Evolutionary conservation across 164 flowering plant genomes (phyloP), one percentile per base, ranked within the genome.

Genomic region (Paratinospora sagittata): DNA sequence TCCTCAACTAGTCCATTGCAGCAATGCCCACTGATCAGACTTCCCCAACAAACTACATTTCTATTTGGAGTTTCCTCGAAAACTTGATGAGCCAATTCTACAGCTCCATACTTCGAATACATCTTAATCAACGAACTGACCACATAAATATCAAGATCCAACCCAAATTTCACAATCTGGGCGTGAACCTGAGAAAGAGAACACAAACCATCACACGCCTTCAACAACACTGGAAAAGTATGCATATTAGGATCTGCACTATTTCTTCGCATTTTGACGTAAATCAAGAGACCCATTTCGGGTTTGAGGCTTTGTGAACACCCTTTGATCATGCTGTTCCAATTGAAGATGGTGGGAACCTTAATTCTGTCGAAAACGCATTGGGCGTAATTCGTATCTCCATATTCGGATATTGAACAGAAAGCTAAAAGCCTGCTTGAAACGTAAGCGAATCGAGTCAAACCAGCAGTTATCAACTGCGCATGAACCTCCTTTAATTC

Each of bases 261-360:
- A 24, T 60, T 19, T 11, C 61, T 41, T 67, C 71, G 23, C 75
- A 76, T 73, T 33, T 41, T 45, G 34, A 68, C 37, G 24, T 33
- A 76, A 61, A 73, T 14, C 11, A 27, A 66, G 39, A 79, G 55
- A 73, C 81, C 77, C 76, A 26, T 63, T 71, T 79, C 52, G 27
- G 68, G 58, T 65, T 71, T 43, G 5, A 64, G 63, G 33, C 27
- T 57, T 61, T 27, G 63, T 0, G 55, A 57, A 65, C 71, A 75
- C 27, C 71, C 81, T 30, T 47, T 61, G 27, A 78, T 78, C 81
- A 75, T 75, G 66, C 71, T 64, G 62, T 79, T 76, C 66, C 69
- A 74, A 68, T 71, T 69, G 55, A 76, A 76, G 61, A 74, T 45
- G 24, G 47, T 67, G 66, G 81, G 81, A 5, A 23, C 27, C 13